phyloP scores from a whole-genome alignment of 495 filamentous ascomycete genomes.

The Mycothermus thermophilus region DNA sequence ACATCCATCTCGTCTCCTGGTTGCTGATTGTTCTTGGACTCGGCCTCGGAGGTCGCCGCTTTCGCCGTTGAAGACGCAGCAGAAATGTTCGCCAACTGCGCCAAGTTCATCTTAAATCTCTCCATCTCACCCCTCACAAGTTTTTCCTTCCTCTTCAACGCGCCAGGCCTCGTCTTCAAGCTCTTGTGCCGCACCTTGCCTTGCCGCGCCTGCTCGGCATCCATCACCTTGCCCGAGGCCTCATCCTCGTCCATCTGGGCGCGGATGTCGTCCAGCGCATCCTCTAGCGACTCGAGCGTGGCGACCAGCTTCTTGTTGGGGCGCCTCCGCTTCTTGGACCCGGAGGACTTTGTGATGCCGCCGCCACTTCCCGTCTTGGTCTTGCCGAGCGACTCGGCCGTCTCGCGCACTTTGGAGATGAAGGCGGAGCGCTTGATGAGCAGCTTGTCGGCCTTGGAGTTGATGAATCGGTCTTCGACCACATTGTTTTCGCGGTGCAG shows the following conservation, averaged over 20 bases:
- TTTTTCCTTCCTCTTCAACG: conserved; percentile 68
- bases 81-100: conserved; percentile 34
- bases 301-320: conserved; percentile 62
- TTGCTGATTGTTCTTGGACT: too few relatives aligned
- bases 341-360: too few relatives aligned
- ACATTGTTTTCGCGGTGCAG: conserved; percentile 27
- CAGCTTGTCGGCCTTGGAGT: conserved; percentile 65
- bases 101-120: conserved; percentile 71
- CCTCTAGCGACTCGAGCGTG: conserved; percentile 62
- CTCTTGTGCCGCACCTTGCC: conserved; percentile 53
- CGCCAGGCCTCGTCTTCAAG: conserved; percentile 58
- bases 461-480: conserved; percentile 36
- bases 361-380: too few relatives aligned
- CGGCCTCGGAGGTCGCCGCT: not conserved
- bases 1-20: too few relatives aligned
- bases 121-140: conserved; percentile 65
- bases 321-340: conserved; percentile 43
- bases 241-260: conserved; percentile 24
- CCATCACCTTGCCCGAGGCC: conserved; percentile 19
- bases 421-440: conserved; percentile 62
- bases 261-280: conserved; percentile 52
- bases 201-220: conserved; percentile 23
- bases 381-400: conserved; percentile 12
- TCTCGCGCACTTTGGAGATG: conserved; percentile 59
- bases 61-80: not conserved